Base-by-base conservation (phyloP, 164 flowering plant genomes). In the Akebia trifoliata region DNA sequence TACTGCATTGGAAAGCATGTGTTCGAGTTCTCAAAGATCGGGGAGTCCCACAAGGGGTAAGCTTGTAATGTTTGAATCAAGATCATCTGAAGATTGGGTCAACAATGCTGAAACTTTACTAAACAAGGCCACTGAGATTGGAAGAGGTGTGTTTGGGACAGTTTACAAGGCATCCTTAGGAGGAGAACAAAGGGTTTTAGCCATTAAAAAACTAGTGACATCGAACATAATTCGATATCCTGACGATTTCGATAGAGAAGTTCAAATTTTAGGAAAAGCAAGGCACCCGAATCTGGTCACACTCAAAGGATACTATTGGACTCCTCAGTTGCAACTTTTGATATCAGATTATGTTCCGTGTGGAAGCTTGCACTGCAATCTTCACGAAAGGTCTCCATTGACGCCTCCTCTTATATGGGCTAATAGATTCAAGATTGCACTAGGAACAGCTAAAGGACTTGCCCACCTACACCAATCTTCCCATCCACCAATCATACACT, bases 201-300 rank as follows among this genome's bases (percentile, higher is more conserved):
- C 86, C 14, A 73, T 93, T 28, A 93, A 87, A 63, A 87, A 72
- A 69, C 84, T 93, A 9, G 67, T 72, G 21, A 62, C 83, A 7
- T 67, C 91, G 5, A 80, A 85, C 35, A 79, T 81, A 35, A 64
- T 82, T 21, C 87, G 72, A 47, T 60, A 74, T 47, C 84, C 76
- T 0, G 98, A 85, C 31, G 97, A 93, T 45, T 93, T 93, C 30
- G 98, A 93, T 28, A 63, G 90, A 32, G 97, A 93, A 72, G 87
- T 87, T 43, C 66, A 87, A 57, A 54, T 81, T 11, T 57, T 93
- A 21, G 97, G 75, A 17, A 87, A 80, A 69, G 94, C 85, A n/a
- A 77, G 68, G 54, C 94, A 93, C 68, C 88, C 83, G 0, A 89
- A 87, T 74, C 60, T 93, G 57, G 66, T 76, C 58, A 35, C 79